Conservation (phyloP, 495 filamentous ascomycete genomes). For the Aspergillus sclerotiicarbonarius region DNA sequence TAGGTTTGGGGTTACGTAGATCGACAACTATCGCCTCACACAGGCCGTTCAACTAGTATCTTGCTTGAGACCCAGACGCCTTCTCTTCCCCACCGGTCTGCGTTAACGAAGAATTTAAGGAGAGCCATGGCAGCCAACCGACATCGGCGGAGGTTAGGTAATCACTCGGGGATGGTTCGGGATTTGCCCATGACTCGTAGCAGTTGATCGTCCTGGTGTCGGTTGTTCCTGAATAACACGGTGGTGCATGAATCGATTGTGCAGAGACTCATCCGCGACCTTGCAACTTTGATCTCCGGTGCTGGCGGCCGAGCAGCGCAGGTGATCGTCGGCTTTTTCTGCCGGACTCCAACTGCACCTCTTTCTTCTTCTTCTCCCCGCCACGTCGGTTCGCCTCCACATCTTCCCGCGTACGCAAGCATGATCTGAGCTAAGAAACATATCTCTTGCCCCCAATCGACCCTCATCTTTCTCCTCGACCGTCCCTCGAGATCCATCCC, state of each 20-base stretch:
- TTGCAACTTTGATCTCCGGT: not conserved
- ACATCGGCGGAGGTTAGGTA: slow-evolving; percentile 7
- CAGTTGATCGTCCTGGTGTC: too few relatives aligned
- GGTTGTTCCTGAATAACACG: too few relatives aligned
- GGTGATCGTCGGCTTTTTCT: slow-evolving; percentile 4
- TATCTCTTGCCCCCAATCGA: not conserved
- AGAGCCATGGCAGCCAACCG: not conserved
- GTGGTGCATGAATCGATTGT: too few relatives aligned
- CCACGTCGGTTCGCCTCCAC: slow-evolving; percentile 11
- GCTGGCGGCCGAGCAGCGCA: not conserved
- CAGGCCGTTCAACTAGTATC: not conserved
- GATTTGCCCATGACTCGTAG: not conserved
- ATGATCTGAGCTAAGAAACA: slow-evolving; percentile 3
- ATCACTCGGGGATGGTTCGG: not conserved
- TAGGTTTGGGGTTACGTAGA: not conserved
- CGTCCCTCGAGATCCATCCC: slow-evolving; percentile 10
- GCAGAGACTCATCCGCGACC: not conserved
- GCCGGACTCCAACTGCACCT: slow-evolving; percentile 9
- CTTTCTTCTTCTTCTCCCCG: slow-evolving; percentile 7
- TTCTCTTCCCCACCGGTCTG: not conserved
- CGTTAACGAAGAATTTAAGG: not conserved
- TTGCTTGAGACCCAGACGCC: not conserved
- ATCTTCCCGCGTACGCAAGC: slow-evolving; percentile 3
- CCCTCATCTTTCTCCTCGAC: not conserved
- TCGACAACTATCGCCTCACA: not conserved